phyloP scores from a whole-genome alignment of 2,329 filamentous ascomycete species.

The Canariomyces notabilis region DNA sequence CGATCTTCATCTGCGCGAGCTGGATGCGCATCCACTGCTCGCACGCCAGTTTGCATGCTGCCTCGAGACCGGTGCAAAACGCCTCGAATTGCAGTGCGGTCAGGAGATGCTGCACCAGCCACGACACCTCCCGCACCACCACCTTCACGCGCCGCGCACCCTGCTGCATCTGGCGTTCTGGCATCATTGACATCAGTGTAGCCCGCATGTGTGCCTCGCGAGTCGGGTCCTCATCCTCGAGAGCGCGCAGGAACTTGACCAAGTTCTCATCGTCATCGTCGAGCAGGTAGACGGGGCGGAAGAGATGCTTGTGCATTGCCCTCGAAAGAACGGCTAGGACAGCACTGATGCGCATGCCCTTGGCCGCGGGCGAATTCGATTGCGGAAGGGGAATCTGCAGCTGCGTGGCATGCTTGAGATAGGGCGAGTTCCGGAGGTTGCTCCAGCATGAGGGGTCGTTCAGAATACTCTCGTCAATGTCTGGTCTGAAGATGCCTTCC shows the following conservation, averaged over 20 bases:
- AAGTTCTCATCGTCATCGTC: constrained; percentile 30
- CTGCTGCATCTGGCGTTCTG: constrained; percentile 27
- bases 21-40: constrained; percentile 33
- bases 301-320: constrained; percentile 31
- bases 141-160: constrained; percentile 28
- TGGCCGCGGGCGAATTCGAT: constrained; percentile 32
- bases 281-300: constrained; percentile 33
- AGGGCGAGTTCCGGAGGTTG: constrained; percentile 29
- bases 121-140: constrained; percentile 33
- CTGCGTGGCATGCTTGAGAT: constrained; percentile 31
- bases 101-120: constrained; percentile 32
- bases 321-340: constrained; percentile 32
- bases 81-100: constrained; percentile 30
- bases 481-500: constrained; percentile 30
- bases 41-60: constrained; percentile 28
- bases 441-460: constrained; percentile 32
- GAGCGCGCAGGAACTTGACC: constrained; percentile 27
- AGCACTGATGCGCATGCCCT: constrained; percentile 35
- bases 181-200: constrained; percentile 30
- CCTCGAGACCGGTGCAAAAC: constrained; percentile 28
- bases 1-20: constrained; percentile 31
- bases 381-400: constrained; percentile 32
- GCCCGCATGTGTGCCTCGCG: constrained; percentile 30
- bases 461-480: constrained; percentile 30
- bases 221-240: constrained; percentile 29